Evolutionary conservation across 1,139 yeast genomes (phyloP).

Genomic region (Eremothecium sinecaudum): DNA sequence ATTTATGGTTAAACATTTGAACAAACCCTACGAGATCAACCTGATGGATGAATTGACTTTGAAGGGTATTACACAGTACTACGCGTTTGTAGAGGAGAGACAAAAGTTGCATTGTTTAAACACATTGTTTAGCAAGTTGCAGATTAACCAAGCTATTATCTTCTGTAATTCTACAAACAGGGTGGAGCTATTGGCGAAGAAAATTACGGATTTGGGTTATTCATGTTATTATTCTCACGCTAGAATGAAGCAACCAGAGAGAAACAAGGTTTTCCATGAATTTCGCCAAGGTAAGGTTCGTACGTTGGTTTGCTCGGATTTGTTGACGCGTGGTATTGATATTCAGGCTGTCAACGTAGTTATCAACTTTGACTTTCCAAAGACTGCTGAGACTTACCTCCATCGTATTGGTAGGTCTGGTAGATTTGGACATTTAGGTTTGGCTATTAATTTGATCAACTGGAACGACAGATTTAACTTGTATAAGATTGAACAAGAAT

Average conservation of each 20-base stretch:
- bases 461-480: constrained; percentile 94
- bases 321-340: constrained; percentile 97
- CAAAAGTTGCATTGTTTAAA: constrained; percentile 93
- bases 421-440: constrained; percentile 95
- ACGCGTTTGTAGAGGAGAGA: constrained; percentile 94
- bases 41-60: constrained; percentile 95
- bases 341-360: constrained; percentile 98
- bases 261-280: constrained; percentile 97
- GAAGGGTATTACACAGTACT: constrained; percentile 92
- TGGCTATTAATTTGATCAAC: constrained; percentile 91
- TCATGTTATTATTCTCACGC: constrained; percentile 98
- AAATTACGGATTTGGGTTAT: constrained; percentile 91
- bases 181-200: constrained; percentile 89
- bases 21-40: constrained; percentile 89
- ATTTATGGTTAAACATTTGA: constrained; percentile 85
- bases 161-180: constrained; percentile 95
- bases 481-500: constrained; percentile 92
- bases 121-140: constrained; percentile 86
- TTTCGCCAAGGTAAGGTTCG: constrained; percentile 98
- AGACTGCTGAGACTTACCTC: constrained; percentile 91
- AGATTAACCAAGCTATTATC: constrained; percentile 91
- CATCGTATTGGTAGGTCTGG: constrained; percentile 99
- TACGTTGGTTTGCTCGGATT: constrained; percentile 92
- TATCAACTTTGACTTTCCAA: constrained; percentile 95
- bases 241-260: constrained; percentile 92